Evolutionary conservation across 2,329 filamentous ascomycete species (phyloP), one percentile per base, ranked within the genome.

Genomic region (Pleurostoma richardsiae): DNA sequence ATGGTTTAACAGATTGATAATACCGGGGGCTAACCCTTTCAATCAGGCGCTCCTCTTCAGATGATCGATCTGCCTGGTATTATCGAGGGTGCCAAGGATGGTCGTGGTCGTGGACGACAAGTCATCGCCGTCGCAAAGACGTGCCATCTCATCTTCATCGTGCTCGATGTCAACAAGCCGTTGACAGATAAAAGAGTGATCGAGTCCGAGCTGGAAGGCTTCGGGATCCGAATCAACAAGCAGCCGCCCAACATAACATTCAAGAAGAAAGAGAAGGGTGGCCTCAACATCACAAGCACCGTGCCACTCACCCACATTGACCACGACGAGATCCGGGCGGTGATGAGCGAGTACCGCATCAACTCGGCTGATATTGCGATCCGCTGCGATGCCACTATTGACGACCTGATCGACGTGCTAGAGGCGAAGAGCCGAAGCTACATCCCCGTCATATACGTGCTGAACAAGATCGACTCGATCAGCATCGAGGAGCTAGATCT

Each of bases 51-150:
- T 42, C 95, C 95, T 60, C 86, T 99, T 58, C 94, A 99, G 70
- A 97, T 99, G 72, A 88, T 99, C 53, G 94, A 99, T 79, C 76
- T 99, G 62, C 94, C 94, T 1, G 94, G 94, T 82, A 99, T 99
- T 61, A 99, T 99, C 57, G 89, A 97, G 69, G 94, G 94, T 63
- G 94, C 94, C 58, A 97, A 99, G 70, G 94, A 99, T 66, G 94
- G 94, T 54, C 95, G 96, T 65, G 94, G 94, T 73, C 85, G 94
- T 77, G 94, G 94, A 78, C 84, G 92, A 58, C 94, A 99, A 73
- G 94, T 99, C 62, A 99, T 99, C 73, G 94, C 94, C 6, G 94
- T 99, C 42, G 92, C 94, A 50, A 99, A 99, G 76, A 97, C 94
- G 19, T 99, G 94, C 72, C 88, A 99, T 77, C 72, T 99, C 59